These are phyloP conservation scores for Comarum palustre DNA, from an alignment of 306 rosid species.

Conservation along the genomic window DNA sequence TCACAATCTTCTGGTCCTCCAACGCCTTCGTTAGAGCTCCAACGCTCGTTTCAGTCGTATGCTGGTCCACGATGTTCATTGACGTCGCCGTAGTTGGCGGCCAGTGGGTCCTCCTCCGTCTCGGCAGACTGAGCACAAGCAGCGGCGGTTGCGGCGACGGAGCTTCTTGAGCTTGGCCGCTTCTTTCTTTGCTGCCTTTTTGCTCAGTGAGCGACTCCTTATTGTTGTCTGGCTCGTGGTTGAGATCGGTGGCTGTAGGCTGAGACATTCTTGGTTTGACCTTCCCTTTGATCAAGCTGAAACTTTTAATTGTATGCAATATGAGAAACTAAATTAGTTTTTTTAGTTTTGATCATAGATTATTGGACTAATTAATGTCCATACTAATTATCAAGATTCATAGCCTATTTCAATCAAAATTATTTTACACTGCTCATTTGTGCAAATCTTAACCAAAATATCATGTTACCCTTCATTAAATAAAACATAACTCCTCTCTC, in stretches of 20 bases:
- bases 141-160: constrained; percentile 50
- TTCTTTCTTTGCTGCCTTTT: constrained; percentile 82
- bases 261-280: neutral
- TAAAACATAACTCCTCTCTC: no score
- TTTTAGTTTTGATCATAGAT: no score
- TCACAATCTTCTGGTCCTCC: constrained; percentile 35
- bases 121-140: constrained; percentile 38
- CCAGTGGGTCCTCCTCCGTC: constrained; percentile 56
- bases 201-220: constrained; percentile 52
- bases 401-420: no score
- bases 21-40: constrained; percentile 34
- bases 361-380: no score
- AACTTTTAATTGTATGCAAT: no score
- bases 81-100: constrained; percentile 70
- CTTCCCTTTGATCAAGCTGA: neutral
- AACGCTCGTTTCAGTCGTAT: constrained; percentile 11
- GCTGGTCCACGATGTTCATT: constrained; percentile 28
- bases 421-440: no score
- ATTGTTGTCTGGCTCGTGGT: neutral
- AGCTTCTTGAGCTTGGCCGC: constrained; percentile 75
- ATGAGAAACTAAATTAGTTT: no score
- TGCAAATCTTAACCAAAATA: no score
- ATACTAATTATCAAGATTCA: no score
- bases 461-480: no score
- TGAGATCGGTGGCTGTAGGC: neutral